Conservation (phyloP, 257 asterid species). For the Buddleja alternifolia region DNA sequence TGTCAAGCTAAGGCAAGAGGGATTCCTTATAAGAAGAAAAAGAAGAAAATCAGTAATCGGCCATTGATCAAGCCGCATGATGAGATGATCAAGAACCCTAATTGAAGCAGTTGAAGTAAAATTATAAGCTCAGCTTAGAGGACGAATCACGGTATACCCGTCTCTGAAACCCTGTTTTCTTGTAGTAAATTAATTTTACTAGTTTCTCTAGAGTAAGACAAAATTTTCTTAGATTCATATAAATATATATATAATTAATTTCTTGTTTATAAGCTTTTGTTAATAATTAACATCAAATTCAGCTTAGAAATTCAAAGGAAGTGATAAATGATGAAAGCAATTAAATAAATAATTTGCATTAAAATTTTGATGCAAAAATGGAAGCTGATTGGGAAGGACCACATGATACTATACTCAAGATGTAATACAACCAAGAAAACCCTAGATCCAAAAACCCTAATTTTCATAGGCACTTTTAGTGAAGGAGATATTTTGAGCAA, state of each 20-base stretch:
- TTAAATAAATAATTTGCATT: neutral
- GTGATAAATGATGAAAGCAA: constrained; percentile 14
- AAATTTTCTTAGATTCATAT: neutral
- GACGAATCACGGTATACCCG: constrained; percentile 9
- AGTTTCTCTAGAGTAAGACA: neutral
- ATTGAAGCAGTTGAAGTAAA: constrained; percentile 9
- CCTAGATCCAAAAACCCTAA: constrained; percentile 57
- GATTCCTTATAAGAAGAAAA: constrained; percentile 48
- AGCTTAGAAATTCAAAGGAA: neutral
- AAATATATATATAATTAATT: neutral
- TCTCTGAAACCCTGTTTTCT: too few relatives aligned
- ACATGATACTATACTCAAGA: constrained; percentile 21
- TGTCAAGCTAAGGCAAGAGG: constrained; percentile 53
- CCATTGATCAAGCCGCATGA: constrained; percentile 26
- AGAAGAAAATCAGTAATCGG: constrained; percentile 32
- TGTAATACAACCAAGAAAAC: constrained; percentile 25
- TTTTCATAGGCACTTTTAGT: constrained; percentile 18
- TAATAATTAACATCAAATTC: neutral
- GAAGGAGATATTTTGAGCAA: constrained; percentile 15
- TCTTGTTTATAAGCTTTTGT: neutral
- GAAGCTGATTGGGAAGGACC: constrained; percentile 27
- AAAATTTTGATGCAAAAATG: neutral
- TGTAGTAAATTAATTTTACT: too few relatives aligned
- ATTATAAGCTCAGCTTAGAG: neutral
- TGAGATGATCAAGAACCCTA: constrained; percentile 25